Conservation (phyloP, 2,329 filamentous ascomycete species). For the Diplodia mutila region DNA sequence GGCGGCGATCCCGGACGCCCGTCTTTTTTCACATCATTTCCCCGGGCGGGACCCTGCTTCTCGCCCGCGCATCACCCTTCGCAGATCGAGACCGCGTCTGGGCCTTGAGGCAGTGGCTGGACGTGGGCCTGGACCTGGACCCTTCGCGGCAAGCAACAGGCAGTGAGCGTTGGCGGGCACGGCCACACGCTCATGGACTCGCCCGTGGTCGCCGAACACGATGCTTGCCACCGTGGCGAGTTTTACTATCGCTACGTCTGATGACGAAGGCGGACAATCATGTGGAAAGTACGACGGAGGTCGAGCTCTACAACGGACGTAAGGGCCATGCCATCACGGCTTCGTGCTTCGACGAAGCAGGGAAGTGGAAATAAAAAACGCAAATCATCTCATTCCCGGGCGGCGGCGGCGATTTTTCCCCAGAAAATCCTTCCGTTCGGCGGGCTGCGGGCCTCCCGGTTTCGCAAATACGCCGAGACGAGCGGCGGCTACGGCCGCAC, state of each 20-base stretch:
- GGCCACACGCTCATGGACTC: too few relatives aligned
- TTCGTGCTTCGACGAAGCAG: too few relatives aligned
- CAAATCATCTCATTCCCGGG: not conserved
- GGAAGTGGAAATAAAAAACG: not conserved
- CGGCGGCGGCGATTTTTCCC: not conserved
- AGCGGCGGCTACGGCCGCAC: not conserved
- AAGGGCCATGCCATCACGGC: too few relatives aligned
- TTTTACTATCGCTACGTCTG: too few relatives aligned
- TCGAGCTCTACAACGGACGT: conserved; percentile 38
- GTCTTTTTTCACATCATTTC: conserved; percentile 49
- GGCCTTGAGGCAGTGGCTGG: conserved; percentile 56
- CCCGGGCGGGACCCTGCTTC: conserved; percentile 47
- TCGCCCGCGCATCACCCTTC: too few relatives aligned
- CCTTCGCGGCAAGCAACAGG: too few relatives aligned
- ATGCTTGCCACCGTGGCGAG: too few relatives aligned
- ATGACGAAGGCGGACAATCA: too few relatives aligned
- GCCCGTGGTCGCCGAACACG: too few relatives aligned
- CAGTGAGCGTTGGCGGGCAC: too few relatives aligned
- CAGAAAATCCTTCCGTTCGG: not conserved
- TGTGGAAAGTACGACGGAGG: too few relatives aligned
- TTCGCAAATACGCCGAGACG: not conserved
- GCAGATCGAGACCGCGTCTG: conserved; percentile 54
- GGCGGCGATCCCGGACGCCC: conserved; percentile 51
- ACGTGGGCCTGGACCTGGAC: too few relatives aligned
- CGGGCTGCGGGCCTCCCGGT: not conserved